Conservation (phyloP, 2,329 filamentous ascomycete species). For the Aspergillus vadensis region DNA sequence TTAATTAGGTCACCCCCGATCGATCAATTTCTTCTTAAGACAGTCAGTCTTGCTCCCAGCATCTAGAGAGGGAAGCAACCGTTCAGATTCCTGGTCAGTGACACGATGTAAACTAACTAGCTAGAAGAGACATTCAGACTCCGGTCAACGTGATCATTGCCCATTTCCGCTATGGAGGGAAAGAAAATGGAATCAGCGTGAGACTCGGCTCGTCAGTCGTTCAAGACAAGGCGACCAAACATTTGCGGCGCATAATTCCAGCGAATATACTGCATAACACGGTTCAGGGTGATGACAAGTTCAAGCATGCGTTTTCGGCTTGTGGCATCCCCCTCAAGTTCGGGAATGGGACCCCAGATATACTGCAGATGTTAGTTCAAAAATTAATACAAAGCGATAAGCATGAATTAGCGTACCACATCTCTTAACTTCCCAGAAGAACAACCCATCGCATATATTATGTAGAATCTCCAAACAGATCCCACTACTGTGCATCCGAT, state of each 20-base stretch:
- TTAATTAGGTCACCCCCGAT: too few relatives aligned
- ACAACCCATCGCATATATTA: constrained; percentile 1
- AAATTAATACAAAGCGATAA: not conserved
- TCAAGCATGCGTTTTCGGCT: not conserved
- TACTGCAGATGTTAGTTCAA: not conserved
- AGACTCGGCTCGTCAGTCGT: too few relatives aligned
- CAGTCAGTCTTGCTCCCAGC: too few relatives aligned
- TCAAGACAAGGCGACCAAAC: not conserved
- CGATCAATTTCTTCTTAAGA: too few relatives aligned
- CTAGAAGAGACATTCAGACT: too few relatives aligned
- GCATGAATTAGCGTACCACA: not conserved
- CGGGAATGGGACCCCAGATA: not conserved
- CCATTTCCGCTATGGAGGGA: too few relatives aligned
- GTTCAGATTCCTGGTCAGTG: too few relatives aligned
- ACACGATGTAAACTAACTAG: too few relatives aligned
- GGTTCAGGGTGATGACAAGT: not conserved
- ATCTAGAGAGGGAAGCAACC: too few relatives aligned
- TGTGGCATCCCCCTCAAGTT: not conserved
- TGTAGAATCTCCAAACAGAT: constrained; percentile 9
- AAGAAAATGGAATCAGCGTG: too few relatives aligned
- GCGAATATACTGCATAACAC: not conserved
- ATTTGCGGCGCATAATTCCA: not conserved
- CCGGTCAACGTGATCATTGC: too few relatives aligned
- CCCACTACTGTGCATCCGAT: constrained; percentile 13
- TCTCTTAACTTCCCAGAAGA: not conserved